Evolutionary conservation across 805 yeast species (phyloP).

Genomic region (Saturnispora sekii): DNA sequence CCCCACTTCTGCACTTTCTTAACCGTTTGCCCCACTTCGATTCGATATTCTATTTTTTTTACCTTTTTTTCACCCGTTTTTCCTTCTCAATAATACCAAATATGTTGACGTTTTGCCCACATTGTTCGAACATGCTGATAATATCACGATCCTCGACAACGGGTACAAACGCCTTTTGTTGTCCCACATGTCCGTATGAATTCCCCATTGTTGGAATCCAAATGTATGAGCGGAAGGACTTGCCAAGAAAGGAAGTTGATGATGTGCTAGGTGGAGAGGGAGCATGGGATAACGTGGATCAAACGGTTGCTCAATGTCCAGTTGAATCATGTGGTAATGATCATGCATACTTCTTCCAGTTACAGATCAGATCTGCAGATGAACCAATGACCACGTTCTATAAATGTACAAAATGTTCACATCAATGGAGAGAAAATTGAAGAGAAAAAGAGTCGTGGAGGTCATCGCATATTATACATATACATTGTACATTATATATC

Average conservation of each 20-base stretch:
- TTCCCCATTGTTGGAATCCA: conserved; percentile 79
- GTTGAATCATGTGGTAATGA: conserved; percentile 74
- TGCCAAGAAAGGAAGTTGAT: conserved; percentile 85
- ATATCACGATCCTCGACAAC: conserved; percentile 50
- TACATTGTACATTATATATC: background rate
- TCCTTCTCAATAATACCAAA: background rate
- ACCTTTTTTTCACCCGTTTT: background rate
- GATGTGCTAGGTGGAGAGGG: conserved; percentile 96
- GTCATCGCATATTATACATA: background rate
- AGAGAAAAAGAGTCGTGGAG: background rate
- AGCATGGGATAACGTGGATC: conserved; percentile 98
- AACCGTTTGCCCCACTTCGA: no score
- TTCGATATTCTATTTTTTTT: background rate
- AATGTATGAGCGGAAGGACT: conserved; percentile 73
- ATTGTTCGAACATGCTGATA: conserved; percentile 84
- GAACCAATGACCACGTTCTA: conserved; percentile 99
- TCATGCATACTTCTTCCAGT: conserved; percentile 92
- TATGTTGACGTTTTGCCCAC: conserved; percentile 93
- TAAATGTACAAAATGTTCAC: conserved; percentile 86
- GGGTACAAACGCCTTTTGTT: conserved; percentile 57
- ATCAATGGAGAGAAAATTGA: conserved; percentile 94
- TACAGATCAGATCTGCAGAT: conserved; percentile 96
- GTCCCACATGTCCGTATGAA: conserved; percentile 93
- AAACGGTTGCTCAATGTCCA: conserved; percentile 89
- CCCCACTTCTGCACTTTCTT: no score